Percentiles rank a stretch among this genome's conserved stretches.
Evolutionary conservation across 495 filamentous ascomycete genomes (phyloP).

Genomic region (Neurospora sp.): DNA sequence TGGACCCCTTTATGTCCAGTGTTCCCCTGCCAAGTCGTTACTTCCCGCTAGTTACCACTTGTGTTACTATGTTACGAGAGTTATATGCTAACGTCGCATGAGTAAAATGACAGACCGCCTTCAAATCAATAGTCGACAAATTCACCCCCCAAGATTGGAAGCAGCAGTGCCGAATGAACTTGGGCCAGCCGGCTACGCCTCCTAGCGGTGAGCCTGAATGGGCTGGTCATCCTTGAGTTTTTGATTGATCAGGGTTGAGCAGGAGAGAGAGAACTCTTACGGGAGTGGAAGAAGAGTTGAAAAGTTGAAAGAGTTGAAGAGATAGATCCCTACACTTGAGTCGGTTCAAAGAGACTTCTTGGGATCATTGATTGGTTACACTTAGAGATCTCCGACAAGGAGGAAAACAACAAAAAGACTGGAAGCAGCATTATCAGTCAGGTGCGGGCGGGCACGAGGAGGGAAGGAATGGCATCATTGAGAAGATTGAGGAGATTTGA

Average conservation of each 20-base stretch:
- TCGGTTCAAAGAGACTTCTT: not conserved
- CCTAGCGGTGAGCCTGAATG: constrained; percentile 40
- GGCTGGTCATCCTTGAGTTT: constrained; percentile 28
- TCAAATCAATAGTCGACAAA: constrained; percentile 85
- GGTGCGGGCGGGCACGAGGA: not conserved
- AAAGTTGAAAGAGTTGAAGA: not conserved
- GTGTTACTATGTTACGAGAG: too few relatives aligned
- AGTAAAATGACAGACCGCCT: constrained; percentile 50
- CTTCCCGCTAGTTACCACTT: too few relatives aligned
- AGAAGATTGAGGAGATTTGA: not conserved
- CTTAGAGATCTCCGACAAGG: not conserved
- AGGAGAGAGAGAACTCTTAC: too few relatives aligned
- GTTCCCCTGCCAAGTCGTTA: not conserved
- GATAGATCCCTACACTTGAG: too few relatives aligned
- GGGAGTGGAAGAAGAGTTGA: too few relatives aligned
- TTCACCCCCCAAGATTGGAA: constrained; percentile 79
- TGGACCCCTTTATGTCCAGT: not conserved
- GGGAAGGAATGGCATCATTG: not conserved
- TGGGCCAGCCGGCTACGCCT: constrained; percentile 41
- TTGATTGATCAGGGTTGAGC: too few relatives aligned
- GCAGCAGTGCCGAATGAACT: constrained; percentile 57
- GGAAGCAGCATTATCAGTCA: not conserved
- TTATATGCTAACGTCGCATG: not conserved
- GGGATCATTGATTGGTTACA: not conserved
- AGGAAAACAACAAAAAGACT: not conserved